These are phyloP conservation scores for Ascochyta koolunga DNA, from an alignment of 2,329 filamentous ascomycete species.

Conservation along the genomic window DNA sequence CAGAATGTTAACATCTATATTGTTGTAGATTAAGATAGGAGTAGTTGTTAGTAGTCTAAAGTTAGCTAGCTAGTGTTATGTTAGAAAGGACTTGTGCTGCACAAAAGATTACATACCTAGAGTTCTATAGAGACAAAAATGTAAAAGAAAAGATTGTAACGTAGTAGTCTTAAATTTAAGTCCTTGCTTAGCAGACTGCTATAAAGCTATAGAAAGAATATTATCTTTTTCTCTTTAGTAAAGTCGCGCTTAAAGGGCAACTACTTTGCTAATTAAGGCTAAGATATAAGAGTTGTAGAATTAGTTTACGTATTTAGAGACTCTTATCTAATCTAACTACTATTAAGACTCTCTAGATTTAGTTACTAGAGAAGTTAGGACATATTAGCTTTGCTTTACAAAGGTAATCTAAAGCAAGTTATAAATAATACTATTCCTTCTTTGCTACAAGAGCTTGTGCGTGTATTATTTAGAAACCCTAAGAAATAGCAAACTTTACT, in stretches of 20 bases:
- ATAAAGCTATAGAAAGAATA: too few relatives aligned
- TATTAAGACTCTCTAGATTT: too few relatives aligned
- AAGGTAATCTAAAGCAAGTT: slow-evolving; percentile 20
- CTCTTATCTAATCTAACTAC: background rate
- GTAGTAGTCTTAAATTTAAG: too few relatives aligned
- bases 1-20: slow-evolving; percentile 5
- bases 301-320: background rate
- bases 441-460: slow-evolving; percentile 9
- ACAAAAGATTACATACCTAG: too few relatives aligned
- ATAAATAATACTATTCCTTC: slow-evolving; percentile 5
- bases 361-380: too few relatives aligned
- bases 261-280: slow-evolving; percentile 6
- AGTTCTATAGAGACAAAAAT: too few relatives aligned
- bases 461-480: slow-evolving; percentile 12
- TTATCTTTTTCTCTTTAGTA: slow-evolving; percentile 6
- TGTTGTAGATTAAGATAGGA: slow-evolving; percentile 1
- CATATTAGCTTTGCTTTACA: slow-evolving; percentile 17
- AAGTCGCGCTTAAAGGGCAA: slow-evolving; percentile 15
- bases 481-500: slow-evolving; percentile 8
- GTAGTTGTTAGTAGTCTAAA: slow-evolving; percentile 6
- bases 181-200: too few relatives aligned
- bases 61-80: too few relatives aligned
- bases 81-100: too few relatives aligned
- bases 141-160: too few relatives aligned
- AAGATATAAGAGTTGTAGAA: slow-evolving; percentile 1